Conservation (phyloP, 148 eudicot genomes). For the Rhododendron kiyosumense region DNA sequence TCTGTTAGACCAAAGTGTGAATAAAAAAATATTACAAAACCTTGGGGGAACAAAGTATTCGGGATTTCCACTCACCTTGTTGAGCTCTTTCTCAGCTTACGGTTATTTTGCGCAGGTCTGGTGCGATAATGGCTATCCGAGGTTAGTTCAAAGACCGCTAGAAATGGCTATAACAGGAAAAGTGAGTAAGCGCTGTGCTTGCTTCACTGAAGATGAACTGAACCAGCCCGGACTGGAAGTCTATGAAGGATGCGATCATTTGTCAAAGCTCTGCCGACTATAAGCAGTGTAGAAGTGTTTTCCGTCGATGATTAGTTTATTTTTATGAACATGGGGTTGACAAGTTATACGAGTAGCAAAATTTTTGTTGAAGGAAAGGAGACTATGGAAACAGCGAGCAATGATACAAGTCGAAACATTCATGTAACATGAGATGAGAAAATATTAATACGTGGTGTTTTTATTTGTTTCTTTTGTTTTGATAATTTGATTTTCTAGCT, state of each 20-base stretch:
- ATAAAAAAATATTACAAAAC: background rate
- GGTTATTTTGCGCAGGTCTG: constrained; percentile 53
- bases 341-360: background rate
- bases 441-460: background rate
- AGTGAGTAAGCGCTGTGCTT: constrained; percentile 87
- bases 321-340: background rate
- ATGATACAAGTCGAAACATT: background rate
- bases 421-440: background rate
- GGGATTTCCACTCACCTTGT: background rate
- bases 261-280: constrained; percentile 37
- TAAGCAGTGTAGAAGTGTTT: background rate
- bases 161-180: constrained; percentile 90
- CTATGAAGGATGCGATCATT: constrained; percentile 68
- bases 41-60: background rate
- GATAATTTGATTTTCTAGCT: background rate
- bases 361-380: background rate
- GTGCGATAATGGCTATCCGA: constrained; percentile 87
- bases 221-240: constrained; percentile 57
- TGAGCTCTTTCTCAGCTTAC: background rate
- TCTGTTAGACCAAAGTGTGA: background rate
- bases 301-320: background rate
- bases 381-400: background rate
- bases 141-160: constrained; percentile 73
- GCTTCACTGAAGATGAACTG: constrained; percentile 54
- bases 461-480: background rate